These are phyloP conservation scores for Blastocystis hominis DNA, from an alignment of 352 stramenopile species.

Conservation along the genomic window DNA sequence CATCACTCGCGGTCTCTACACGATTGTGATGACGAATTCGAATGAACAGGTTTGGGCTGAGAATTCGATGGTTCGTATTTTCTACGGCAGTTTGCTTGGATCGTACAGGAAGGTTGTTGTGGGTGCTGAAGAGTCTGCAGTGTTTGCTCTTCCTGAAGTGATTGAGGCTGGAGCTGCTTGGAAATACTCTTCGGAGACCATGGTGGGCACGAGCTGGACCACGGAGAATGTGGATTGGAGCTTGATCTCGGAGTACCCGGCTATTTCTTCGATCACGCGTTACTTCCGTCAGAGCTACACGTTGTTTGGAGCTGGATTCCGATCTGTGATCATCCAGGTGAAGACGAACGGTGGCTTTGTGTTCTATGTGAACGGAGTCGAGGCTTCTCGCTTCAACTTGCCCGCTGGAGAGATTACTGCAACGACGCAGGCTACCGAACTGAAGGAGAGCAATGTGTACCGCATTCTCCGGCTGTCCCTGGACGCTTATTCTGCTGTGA, in stretches of 20 bases:
- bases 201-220: background rate
- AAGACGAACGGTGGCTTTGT: background rate
- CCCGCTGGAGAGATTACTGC: too few relatives aligned
- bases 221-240: background rate
- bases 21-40: background rate
- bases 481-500: too few relatives aligned
- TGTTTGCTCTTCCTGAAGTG: background rate
- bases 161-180: background rate
- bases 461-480: too few relatives aligned
- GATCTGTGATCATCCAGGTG: background rate
- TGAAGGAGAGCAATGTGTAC: too few relatives aligned
- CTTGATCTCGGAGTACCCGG: background rate
- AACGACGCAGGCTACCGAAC: too few relatives aligned
- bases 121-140: background rate
- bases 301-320: background rate
- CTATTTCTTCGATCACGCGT: background rate
- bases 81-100: background rate
- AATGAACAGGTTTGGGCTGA: background rate
- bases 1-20: background rate
- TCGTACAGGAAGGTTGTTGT: background rate
- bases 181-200: background rate
- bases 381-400: background rate
- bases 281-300: background rate
- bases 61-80: background rate
- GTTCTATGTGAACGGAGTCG: background rate